A percentile compares a stretch with the other conserved stretches of the same genome.
These are phyloP conservation scores for Carex cristatella DNA, from an alignment of 176 grass and related monocot genomes.

Conservation along the genomic window DNA sequence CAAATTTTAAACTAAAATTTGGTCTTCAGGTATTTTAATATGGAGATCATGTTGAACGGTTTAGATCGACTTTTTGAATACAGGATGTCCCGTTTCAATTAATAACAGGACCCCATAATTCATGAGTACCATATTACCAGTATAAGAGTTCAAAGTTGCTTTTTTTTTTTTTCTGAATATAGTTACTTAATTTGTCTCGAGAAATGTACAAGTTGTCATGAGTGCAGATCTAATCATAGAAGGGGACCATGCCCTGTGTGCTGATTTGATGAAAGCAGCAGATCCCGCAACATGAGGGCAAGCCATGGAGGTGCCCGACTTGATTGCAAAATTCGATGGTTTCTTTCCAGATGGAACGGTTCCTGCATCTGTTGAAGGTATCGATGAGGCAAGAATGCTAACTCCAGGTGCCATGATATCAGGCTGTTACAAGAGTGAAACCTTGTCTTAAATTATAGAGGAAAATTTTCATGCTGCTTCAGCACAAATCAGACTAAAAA, in stretches of 20 bases:
- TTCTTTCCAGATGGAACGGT: slow-evolving; percentile 59
- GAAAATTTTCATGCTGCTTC: not conserved
- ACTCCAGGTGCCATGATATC: slow-evolving; percentile 96
- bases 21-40: too few species aligned
- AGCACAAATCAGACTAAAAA: not conserved
- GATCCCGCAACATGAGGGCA: slow-evolving; percentile 91
- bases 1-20: too few species aligned
- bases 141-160: not conserved
- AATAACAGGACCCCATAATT: not conserved
- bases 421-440: slow-evolving; percentile 38
- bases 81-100: not conserved
- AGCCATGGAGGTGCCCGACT: slow-evolving; percentile 92
- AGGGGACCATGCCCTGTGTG: slow-evolving; percentile 74
- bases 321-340: slow-evolving; percentile 63
- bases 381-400: slow-evolving; percentile 69
- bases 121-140: not conserved
- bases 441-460: not conserved
- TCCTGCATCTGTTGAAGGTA: slow-evolving; percentile 47
- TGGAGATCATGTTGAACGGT: too few species aligned
- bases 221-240: slow-evolving; percentile 96
- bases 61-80: too few species aligned
- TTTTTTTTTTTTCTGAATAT: not conserved
- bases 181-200: not conserved
- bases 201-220: slow-evolving; percentile 73
- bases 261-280: slow-evolving; percentile 76